phyloP scores from a whole-genome alignment of 2,329 filamentous ascomycete species.

The Aspergillus sp. region DNA sequence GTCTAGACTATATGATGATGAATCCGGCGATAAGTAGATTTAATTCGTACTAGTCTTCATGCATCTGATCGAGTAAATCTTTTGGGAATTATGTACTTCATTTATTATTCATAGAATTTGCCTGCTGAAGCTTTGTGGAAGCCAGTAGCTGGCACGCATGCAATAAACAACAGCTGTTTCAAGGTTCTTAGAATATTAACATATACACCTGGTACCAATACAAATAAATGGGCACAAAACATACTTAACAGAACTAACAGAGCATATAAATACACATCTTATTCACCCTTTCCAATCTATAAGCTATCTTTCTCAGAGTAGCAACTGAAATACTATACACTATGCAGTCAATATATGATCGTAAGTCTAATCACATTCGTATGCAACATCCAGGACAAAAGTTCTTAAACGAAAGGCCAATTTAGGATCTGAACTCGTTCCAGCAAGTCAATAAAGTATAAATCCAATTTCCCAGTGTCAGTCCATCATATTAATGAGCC shows the following conservation, averaged over 20 bases:
- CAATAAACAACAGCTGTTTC: background rate
- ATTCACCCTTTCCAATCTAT: background rate
- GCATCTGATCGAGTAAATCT: background rate
- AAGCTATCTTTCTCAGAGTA: background rate
- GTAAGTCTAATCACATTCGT: slow-evolving; percentile 4
- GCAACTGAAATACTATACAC: slow-evolving; percentile 5
- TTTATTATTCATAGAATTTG: background rate
- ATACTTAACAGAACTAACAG: background rate
- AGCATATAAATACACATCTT: background rate
- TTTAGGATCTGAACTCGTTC: background rate
- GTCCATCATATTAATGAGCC: slow-evolving; percentile 17
- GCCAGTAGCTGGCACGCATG: background rate
- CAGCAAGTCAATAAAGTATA: background rate
- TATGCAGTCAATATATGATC: slow-evolving; percentile 12
- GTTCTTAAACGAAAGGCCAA: background rate
- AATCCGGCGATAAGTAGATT: background rate
- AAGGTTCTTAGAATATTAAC: no score
- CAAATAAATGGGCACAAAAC: background rate
- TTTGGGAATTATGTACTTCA: background rate
- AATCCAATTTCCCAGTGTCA: background rate
- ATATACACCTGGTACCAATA: no score
- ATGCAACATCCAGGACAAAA: background rate
- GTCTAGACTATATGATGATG: background rate
- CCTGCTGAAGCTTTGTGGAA: background rate
- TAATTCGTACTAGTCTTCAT: background rate